These are phyloP conservation scores for Senecio squalidus DNA, from an alignment of 140 eudicot genomes.

Conservation along the genomic window DNA sequence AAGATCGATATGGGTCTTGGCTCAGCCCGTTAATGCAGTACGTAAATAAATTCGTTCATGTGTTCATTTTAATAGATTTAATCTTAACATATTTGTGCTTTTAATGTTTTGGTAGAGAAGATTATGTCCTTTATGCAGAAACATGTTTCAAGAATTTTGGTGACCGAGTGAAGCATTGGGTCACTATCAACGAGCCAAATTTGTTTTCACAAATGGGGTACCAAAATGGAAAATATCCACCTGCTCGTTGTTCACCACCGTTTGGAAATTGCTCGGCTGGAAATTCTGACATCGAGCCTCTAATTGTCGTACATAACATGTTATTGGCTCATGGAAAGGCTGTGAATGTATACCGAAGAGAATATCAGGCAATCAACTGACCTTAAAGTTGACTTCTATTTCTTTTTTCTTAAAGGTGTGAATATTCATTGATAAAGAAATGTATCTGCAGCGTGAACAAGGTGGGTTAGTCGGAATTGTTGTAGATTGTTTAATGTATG, in stretches of 20 bases:
- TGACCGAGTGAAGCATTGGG: conserved; percentile 78
- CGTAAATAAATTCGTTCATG: conserved; percentile 3
- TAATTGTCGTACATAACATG: conserved; percentile 60
- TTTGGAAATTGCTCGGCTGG: conserved; percentile 62
- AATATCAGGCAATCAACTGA: conserved; percentile 29
- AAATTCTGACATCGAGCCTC: conserved; percentile 66
- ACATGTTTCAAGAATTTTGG: conserved; percentile 60
- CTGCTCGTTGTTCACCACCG: conserved; percentile 61
- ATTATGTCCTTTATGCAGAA: conserved; percentile 53
- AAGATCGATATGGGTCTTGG: conserved; percentile 74
- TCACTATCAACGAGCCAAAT: conserved; percentile 73
- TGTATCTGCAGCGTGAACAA: conserved; percentile 29
- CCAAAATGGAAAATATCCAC: conserved; percentile 44
- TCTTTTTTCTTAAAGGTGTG: too few relatives aligned
- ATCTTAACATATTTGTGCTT: too few relatives aligned
- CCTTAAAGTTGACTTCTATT: background rate
- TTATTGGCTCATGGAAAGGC: conserved; percentile 76
- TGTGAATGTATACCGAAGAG: conserved; percentile 43
- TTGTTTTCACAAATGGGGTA: conserved; percentile 39
- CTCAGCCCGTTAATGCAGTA: conserved; percentile 80
- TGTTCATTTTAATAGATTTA: background rate
- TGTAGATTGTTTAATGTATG: conserved; percentile 25
- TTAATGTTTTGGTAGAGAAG: conserved; percentile 59
- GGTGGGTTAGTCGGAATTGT: conserved; percentile 45
- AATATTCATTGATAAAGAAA: background rate